These are phyloP conservation scores for Boletus vinaceobasis DNA, from an alignment of 768 basidiomycete species.

Conservation along the genomic window DNA sequence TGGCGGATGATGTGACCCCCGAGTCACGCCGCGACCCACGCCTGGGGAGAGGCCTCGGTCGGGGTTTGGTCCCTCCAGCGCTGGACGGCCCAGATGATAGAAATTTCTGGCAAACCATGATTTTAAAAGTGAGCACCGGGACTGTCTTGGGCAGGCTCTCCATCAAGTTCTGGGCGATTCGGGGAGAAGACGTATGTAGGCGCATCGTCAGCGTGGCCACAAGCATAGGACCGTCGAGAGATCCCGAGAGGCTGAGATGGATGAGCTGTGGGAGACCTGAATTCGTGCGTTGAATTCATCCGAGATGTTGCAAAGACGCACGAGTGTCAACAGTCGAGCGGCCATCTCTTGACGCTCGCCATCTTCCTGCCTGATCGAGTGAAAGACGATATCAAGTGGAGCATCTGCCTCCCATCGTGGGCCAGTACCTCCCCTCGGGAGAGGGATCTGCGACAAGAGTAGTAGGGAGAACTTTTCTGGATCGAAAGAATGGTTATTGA, in stretches of 20 bases:
- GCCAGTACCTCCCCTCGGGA: slow-evolving; percentile 43
- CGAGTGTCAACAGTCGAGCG: slow-evolving; percentile 33
- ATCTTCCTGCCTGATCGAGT: slow-evolving; percentile 34
- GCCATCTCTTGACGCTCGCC: slow-evolving; percentile 32
- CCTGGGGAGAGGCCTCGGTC: slow-evolving; percentile 35
- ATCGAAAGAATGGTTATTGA: slow-evolving; percentile 6
- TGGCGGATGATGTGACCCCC: background rate
- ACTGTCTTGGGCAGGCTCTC: slow-evolving; percentile 35
- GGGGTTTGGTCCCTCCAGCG: slow-evolving; percentile 16
- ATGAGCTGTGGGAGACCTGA: slow-evolving; percentile 33
- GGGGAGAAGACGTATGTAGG: slow-evolving; percentile 29
- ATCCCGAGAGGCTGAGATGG: slow-evolving; percentile 36
- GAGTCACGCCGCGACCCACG: slow-evolving; percentile 18
- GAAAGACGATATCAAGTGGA: slow-evolving; percentile 47
- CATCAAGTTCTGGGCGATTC: slow-evolving; percentile 35
- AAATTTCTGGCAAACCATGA: slow-evolving; percentile 41
- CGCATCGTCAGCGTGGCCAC: slow-evolving; percentile 35
- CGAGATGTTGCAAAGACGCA: slow-evolving; percentile 11
- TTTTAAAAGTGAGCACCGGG: slow-evolving; percentile 39
- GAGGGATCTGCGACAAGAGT: slow-evolving; percentile 57
- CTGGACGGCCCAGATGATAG: slow-evolving; percentile 25
- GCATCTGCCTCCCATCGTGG: slow-evolving; percentile 54
- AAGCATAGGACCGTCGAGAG: slow-evolving; percentile 38
- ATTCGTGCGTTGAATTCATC: background rate
- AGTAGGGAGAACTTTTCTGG: slow-evolving; percentile 48